Conservation (phyloP, 2,329 filamentous ascomycete species). For the Aspergillus sp. region DNA sequence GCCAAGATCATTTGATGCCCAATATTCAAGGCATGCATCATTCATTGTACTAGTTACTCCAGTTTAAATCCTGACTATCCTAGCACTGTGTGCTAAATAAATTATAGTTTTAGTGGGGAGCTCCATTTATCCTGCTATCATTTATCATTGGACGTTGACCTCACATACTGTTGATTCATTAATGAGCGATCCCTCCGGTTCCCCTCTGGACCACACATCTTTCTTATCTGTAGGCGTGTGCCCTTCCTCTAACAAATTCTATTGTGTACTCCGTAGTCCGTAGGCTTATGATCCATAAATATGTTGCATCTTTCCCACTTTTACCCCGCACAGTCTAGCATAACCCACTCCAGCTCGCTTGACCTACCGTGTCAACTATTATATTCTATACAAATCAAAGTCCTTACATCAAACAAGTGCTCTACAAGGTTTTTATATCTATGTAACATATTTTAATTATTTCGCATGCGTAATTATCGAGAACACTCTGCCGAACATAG, state of each 20-base stretch:
- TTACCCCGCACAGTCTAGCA: not conserved
- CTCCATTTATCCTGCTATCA: not conserved
- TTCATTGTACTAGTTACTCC: not conserved
- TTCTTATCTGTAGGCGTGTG: not conserved
- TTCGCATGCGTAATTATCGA: not conserved
- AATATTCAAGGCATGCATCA: not conserved
- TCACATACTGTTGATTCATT: not conserved
- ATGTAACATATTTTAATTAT: not conserved
- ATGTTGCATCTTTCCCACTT: not conserved
- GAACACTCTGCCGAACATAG: too few species aligned
- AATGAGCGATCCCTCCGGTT: not conserved
- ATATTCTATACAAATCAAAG: not conserved
- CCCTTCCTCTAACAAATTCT: not conserved
- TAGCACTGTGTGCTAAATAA: not conserved
- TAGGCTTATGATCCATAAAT: not conserved
- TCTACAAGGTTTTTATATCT: not conserved
- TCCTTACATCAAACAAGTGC: not conserved
- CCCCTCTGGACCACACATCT: not conserved
- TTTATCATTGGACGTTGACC: not conserved
- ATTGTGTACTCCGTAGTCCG: not conserved
- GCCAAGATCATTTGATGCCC: constrained; percentile 5
- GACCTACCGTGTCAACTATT: too few species aligned
- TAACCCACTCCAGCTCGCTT: not conserved
- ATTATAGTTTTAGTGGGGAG: not conserved
- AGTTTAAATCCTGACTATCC: not conserved